Evolutionary conservation across 1,284 basidiomycete species (phyloP).

Genomic region (Sphagnurus paluster): DNA sequence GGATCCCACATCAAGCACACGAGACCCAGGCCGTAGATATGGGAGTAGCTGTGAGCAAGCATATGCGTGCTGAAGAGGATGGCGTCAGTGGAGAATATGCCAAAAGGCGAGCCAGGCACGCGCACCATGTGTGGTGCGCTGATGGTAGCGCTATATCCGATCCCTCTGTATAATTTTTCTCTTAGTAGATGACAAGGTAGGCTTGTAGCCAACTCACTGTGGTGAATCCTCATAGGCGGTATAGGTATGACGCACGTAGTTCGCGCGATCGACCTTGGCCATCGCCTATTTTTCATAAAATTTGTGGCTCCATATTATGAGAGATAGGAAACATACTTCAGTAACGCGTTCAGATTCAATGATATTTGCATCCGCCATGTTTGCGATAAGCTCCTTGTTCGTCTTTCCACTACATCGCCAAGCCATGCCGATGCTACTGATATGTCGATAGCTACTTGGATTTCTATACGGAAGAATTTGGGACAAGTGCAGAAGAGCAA

Average conservation of each 20-base stretch:
- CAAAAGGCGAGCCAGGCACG: neutral
- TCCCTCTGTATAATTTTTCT: conserved; percentile 45
- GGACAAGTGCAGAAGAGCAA: too few relatives aligned
- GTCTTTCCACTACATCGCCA: conserved; percentile 74
- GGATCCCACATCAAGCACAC: conserved; percentile 80
- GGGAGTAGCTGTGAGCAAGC: conserved; percentile 74
- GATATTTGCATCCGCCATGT: conserved; percentile 58
- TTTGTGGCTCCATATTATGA: neutral
- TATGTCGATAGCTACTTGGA: too few relatives aligned
- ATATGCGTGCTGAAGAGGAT: conserved; percentile 68
- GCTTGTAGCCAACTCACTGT: conserved; percentile 43
- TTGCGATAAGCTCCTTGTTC: conserved; percentile 72
- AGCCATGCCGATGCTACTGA: conserved; percentile 71
- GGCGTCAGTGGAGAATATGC: too few relatives aligned
- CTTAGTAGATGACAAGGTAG: neutral
- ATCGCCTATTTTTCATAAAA: conserved; percentile 55
- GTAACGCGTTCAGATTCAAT: conserved; percentile 54
- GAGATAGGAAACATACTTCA: conserved; percentile 32
- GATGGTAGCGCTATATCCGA: conserved; percentile 83
- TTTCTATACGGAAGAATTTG: too few relatives aligned
- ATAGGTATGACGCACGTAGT: conserved; percentile 59
- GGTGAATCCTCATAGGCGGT: conserved; percentile 81
- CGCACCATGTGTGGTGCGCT: conserved; percentile 88
- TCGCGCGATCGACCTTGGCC: conserved; percentile 68
- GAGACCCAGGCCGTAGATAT: conserved; percentile 66